Evolutionary conservation across 352 stramenopile species (phyloP).

Genomic region (Phytophthora sansomeana): DNA sequence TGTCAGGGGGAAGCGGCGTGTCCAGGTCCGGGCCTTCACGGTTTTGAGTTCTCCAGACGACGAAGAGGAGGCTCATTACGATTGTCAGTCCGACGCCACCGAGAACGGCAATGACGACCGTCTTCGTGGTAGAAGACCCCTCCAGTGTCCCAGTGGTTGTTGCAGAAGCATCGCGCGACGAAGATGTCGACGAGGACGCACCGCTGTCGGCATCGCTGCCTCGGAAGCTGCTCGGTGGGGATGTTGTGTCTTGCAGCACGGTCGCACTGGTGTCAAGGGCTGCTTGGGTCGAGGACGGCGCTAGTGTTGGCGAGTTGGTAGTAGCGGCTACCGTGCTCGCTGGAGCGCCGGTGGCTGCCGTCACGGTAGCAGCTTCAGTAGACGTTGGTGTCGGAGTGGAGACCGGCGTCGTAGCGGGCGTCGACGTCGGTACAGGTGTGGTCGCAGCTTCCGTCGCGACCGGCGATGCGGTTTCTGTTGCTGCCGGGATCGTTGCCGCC

Average conservation of each 20-base stretch:
- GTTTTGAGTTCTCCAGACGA: slow-evolving; percentile 28
- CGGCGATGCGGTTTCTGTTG: background rate
- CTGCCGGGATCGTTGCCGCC: slow-evolving; percentile 3
- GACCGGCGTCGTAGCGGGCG: background rate
- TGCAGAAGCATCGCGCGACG: slow-evolving; percentile 17
- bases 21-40: slow-evolving; percentile 14
- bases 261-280: slow-evolving; percentile 12
- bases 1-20: slow-evolving; percentile 17
- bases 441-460: slow-evolving; percentile 13
- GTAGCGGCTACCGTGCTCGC: slow-evolving; percentile 7
- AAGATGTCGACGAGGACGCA: slow-evolving; percentile 22
- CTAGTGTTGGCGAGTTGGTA: slow-evolving; percentile 8
- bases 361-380: slow-evolving; percentile 2
- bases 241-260: slow-evolving; percentile 2
- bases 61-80: slow-evolving; percentile 39
- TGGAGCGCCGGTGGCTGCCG: background rate
- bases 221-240: slow-evolving; percentile 19
- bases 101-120: slow-evolving; percentile 28
- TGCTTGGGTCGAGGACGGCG: slow-evolving; percentile 1
- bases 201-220: slow-evolving; percentile 7
- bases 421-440: too few species aligned
- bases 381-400: slow-evolving; percentile 7
- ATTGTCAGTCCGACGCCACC: slow-evolving; percentile 29
- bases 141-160: slow-evolving; percentile 15
- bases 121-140: slow-evolving; percentile 27